These are phyloP conservation scores for Lasiosphaeris hirsuta DNA, from an alignment of 495 filamentous ascomycete genomes.

Conservation along the genomic window DNA sequence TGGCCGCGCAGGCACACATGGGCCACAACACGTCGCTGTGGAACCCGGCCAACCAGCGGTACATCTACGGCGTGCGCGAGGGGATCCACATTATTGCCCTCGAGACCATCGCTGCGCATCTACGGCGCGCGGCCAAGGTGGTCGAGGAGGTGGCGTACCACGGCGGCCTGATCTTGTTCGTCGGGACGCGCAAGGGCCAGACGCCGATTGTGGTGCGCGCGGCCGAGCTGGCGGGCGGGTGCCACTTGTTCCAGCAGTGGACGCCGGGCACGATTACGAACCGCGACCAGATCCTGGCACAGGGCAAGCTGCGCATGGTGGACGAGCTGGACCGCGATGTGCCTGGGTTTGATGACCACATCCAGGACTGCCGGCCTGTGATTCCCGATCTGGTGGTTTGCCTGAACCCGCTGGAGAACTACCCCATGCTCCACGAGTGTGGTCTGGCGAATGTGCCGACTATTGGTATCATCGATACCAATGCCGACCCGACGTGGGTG, in stretches of 20 bases:
- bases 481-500: constrained; percentile 87
- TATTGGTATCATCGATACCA: constrained; percentile 90
- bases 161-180: constrained; percentile 86
- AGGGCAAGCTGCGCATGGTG: constrained; percentile 63
- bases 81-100: constrained; percentile 93
- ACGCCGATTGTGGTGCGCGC: constrained; percentile 74
- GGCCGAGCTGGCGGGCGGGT: constrained; percentile 71
- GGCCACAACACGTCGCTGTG: constrained; percentile 89
- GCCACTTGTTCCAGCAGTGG: constrained; percentile 93
- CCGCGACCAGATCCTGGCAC: constrained; percentile 75
- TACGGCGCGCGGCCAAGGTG: constrained; percentile 84
- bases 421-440: constrained; percentile 84
- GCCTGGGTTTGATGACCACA: constrained; percentile 58
- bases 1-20: constrained; percentile 87
- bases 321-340: constrained; percentile 67
- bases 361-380: constrained; percentile 59
- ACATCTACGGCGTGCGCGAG: constrained; percentile 89
- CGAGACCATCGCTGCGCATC: constrained; percentile 78
- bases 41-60: constrained; percentile 92
- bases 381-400: constrained; percentile 91
- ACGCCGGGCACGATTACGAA: constrained; percentile 91
- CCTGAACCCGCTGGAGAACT: constrained; percentile 90
- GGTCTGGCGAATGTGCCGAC: constrained; percentile 84
- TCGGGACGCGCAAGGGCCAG: constrained; percentile 79
- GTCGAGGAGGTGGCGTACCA: constrained; percentile 80